Base-by-base conservation (phyloP, 1,284 basidiomycete genomes). In the Mycena citricolor region DNA sequence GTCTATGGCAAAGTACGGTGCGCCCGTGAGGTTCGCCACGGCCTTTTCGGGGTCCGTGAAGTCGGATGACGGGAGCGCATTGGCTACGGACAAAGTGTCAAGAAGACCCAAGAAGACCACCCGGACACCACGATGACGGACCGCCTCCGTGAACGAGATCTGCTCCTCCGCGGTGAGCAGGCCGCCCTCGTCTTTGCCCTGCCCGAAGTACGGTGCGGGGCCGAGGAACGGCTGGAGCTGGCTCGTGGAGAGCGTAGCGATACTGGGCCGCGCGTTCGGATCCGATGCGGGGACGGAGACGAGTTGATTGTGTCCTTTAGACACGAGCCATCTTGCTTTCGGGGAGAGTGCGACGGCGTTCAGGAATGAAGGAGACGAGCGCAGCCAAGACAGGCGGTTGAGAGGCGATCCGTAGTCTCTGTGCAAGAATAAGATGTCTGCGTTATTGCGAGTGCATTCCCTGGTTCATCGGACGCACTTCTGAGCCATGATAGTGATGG, bases 361-460 rank as follows among this genome's bases (percentile, higher is more conserved):
- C 32, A 94, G 70, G 61, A 90, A 87, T 4, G 74, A 61, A 14
- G 80, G 75, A 5, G 85, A 86, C 14, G 82, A 68, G 21, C 92
- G 77, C 44, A 93, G 73, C 85, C 91, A 95, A 0, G 89, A 85
- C 20, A 94, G 73, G 25, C 92, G 81, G 64, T 94, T 95, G 29
- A 94, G 70, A 13, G 90, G 87, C 12, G 86, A 86, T 37, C 89
- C 90, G 7, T 80, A 73, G 57, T 47, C 33, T n/a, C 44, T 51
- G 24, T 32, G 85, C 76, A 68, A 83, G 81, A 62, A 87, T 86
- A 51, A 75, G 57, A 54, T 61, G 61, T 39, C 65, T 69, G 44
- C 12, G 10, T 13, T 11, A 13, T 32, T 10, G 10, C 21, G 11
- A 32, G 14, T 32, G 8, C 10, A 17, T 32, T 3, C 31, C 10